Evolutionary conservation across 768 basidiomycete species (phyloP), one percentile per base, ranked within the genome.

Genomic region (Ramaria sp.): DNA sequence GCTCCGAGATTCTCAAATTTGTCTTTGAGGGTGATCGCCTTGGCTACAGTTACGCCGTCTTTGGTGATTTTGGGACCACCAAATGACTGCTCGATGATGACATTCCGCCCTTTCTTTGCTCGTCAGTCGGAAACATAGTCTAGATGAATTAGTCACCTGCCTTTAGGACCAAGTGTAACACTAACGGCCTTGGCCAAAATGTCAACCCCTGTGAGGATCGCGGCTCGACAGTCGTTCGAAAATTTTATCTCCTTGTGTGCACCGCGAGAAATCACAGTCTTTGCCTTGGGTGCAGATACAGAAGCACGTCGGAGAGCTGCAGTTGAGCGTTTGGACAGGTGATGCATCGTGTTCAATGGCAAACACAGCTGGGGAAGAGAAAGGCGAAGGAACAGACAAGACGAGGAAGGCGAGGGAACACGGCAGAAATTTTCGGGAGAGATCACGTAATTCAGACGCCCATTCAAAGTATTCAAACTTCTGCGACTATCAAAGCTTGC

Each of bases 1-100:
- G 94, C 93, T 65, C 94, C 93, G 55, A 98, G 87, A 77, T 97
- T 97, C 77, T 97, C 91, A 65, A 98, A 97, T 71, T 94, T 96
- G 81, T 97, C 92, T 73, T 97, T 83, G 62, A 98, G 79, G 5
- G 82, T 75, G 61, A 99, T 91, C 36, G 91, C 75, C 76, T 97
- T 99, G 56, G 95, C 95, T 37, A 98, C 95, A 25, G 93, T 95
- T 18, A 96, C 95, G 82, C 94, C 95, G 69, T 97, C 91, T 71
- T 96, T 97, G 63, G 94, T 97, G 67, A 97, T 96, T 73, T 96
- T 93, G 48, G 88, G 88, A 32, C 87, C 84, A 59, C 88, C 88
- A 63, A 78, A 91, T 42, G 85, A 77, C 73, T 91, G 88, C 72
- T 97, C 95, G 64, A 98, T 96, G 74, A 98, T 98, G 66, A 98